Evolutionary conservation across 345 rosid genomes (phyloP), one percentile per base, ranked within the genome.

Genomic region (Carallia brachiata): DNA sequence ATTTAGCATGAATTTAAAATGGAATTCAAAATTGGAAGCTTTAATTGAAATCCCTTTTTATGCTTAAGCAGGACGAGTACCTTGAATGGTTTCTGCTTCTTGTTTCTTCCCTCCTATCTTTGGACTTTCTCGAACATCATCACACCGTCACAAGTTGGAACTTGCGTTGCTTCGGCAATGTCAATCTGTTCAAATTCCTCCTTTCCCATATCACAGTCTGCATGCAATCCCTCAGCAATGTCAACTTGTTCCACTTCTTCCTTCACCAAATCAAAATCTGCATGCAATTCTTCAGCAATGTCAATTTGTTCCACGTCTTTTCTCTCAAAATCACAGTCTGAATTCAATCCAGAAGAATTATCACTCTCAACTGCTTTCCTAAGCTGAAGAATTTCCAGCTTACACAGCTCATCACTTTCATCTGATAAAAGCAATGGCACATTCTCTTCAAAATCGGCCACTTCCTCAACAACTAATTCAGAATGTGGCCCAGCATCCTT

Each of bases 41-140:
- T 12, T 10, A 12, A 44, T 44, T 44, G 12, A 44, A 44, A 44
- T 32, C 96, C 89, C 89, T 67, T 86, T 79, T 32, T 89, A 79
- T 16, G 88, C 84, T 77, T 83, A 65, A 55, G 67, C 9, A n/a
- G 52, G 79, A 77, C 34, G 65, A 69, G 34, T 71, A 88, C 93
- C 90, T 80, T 72, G 82, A 64, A 65, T 62, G 68, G n/a, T 47
- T 64, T 80, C 75, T 59, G 55, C 52, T 66, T 80, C 79, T 72
- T 58, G 62, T 10, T 62, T 62, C 59, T 44, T 69, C 40, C 57
- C 73, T 5, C 36, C 67, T 48, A 19, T 27, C 59, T 34, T 69
- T 39, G 58, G 57, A 48, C 53, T 62, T 63, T 36, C 77, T 80
- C 64, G 75, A 72, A 67, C 71, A 72, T 50, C 79, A 60, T 73